Conservation (phyloP, 345 rosid genomes). For the Conringia planisiliqua region DNA sequence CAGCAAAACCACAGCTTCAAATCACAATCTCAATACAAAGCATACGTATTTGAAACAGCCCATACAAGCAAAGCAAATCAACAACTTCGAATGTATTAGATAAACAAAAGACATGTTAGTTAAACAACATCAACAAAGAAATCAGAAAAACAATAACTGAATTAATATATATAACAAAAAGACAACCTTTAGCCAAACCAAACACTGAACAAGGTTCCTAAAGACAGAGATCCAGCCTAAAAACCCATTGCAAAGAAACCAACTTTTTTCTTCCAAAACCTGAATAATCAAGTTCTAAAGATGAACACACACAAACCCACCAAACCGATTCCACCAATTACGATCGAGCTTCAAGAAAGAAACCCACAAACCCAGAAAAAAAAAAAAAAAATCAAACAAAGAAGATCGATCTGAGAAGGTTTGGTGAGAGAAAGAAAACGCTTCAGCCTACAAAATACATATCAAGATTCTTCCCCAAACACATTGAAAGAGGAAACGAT, state of each 20-base stretch:
- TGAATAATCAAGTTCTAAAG: not conserved
- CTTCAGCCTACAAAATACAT: not conserved
- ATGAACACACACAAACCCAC: slow-evolving; percentile 16
- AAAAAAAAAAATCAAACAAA: not conserved
- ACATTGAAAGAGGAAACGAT: slow-evolving; percentile 21
- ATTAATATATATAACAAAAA: not conserved
- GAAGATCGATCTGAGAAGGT: slow-evolving; percentile 22
- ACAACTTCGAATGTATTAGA: not conserved
- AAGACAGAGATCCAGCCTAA: slow-evolving; percentile 25
- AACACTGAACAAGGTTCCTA: not conserved
- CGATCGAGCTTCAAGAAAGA: not conserved
- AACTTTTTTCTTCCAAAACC: not conserved
- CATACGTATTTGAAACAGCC: not conserved
- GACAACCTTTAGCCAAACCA: not conserved
- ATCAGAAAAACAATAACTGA: not conserved
- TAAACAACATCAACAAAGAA: not conserved
- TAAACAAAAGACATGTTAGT: not conserved
- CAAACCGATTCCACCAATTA: slow-evolving; percentile 5
- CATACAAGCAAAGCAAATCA: not conserved
- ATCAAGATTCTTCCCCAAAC: slow-evolving; percentile 9
- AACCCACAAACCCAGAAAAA: not conserved
- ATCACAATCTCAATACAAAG: not conserved
- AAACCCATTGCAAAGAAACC: not conserved
- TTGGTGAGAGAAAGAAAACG: slow-evolving; percentile 21
- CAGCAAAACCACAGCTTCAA: not conserved